These are phyloP conservation scores for Starmera quercuum DNA, from an alignment of 805 yeast genomes.

Conservation along the genomic window DNA sequence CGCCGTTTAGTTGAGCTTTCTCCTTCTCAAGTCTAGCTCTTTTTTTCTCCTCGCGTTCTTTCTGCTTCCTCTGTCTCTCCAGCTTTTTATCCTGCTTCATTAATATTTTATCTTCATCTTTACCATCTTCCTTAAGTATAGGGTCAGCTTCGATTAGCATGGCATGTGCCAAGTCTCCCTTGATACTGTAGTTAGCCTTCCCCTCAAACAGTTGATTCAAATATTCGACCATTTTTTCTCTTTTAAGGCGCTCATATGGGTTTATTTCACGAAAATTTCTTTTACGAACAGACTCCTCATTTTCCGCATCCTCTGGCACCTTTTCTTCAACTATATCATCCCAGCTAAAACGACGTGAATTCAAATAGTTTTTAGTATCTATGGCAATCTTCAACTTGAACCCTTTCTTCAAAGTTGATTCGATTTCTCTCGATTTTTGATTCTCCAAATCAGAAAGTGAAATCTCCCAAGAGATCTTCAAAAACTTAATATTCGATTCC, in stretches of 20 bases:
- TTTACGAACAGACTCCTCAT: slow-evolving; percentile 2
- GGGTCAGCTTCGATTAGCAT: slow-evolving; percentile 20
- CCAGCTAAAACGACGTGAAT: slow-evolving; percentile 14
- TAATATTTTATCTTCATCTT: slow-evolving; percentile 4
- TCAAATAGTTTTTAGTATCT: slow-evolving; percentile 26
- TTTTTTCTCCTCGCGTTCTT: slow-evolving; percentile 15
- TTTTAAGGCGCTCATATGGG: slow-evolving; percentile 25
- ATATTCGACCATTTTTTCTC: slow-evolving; percentile 24
- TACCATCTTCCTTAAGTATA: slow-evolving; percentile 14
- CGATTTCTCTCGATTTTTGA: slow-evolving; percentile 47
- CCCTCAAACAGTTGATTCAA: slow-evolving; percentile 21
- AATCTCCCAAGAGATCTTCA: slow-evolving; percentile 50
- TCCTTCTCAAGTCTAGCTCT: slow-evolving; percentile 17
- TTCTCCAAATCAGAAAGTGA: slow-evolving; percentile 41
- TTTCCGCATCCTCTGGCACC: slow-evolving; percentile 10
- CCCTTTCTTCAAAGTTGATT: slow-evolving; percentile 35
- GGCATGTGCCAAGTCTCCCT: slow-evolving; percentile 22
- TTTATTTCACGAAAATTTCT: slow-evolving; percentile 2
- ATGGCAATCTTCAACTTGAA: slow-evolving; percentile 31
- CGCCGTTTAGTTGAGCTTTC: too few species aligned
- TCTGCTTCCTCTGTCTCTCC: slow-evolving; percentile 16
- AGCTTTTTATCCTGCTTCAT: slow-evolving; percentile 10
- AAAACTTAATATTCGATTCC: slow-evolving; percentile 32
- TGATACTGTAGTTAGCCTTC: slow-evolving; percentile 15
- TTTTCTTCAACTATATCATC: slow-evolving; percentile 13